Evolutionary conservation across 2,329 filamentous ascomycete genomes (phyloP).

Genomic region (Exophiala xenobiotica): DNA sequence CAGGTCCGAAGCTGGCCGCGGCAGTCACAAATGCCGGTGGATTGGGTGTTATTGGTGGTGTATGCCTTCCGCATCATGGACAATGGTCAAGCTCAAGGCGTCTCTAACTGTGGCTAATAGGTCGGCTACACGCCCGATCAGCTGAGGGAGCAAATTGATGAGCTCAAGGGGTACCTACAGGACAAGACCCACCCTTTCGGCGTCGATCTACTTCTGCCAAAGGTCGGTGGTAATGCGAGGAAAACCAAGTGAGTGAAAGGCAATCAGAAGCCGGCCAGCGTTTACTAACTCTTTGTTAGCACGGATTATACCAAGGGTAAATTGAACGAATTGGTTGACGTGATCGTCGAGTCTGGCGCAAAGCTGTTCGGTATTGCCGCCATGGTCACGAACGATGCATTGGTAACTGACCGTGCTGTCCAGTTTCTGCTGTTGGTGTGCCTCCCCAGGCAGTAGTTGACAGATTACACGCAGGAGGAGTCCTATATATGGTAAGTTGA

Average conservation of each 20-base stretch:
- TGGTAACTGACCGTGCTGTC: no score
- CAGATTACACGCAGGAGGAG: conserved; percentile 66
- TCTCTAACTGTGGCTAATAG: no score
- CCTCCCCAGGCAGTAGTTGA: conserved; percentile 67
- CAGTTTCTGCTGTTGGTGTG: conserved; percentile 76
- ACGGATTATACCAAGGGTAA: conserved; percentile 77
- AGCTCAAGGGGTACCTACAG: conserved; percentile 75
- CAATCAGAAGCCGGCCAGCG: no score
- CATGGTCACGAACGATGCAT: no score
- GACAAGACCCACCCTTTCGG: conserved; percentile 88
- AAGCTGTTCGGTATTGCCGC: no score
- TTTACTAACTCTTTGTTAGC: no score
- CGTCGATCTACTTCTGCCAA: conserved; percentile 82
- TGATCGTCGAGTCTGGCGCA: conserved; percentile 73
- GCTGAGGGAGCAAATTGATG: conserved; percentile 80
- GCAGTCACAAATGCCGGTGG: conserved; percentile 88
- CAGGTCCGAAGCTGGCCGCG: conserved; percentile 81
- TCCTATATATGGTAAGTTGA: conserved; percentile 80
- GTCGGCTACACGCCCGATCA: conserved; percentile 77
- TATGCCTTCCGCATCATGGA: no score
- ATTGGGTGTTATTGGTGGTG: conserved; percentile 82
- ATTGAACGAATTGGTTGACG: conserved; percentile 74
- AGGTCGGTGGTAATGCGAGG: conserved; percentile 79
- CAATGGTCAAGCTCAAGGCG: no score
- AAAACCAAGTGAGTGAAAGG: conserved; percentile 69